Percentiles rank a stretch among this genome's conserved stretches.
phyloP scores from a whole-genome alignment of 1,139 yeast genomes.

The Yamadazyma siamensis region DNA sequence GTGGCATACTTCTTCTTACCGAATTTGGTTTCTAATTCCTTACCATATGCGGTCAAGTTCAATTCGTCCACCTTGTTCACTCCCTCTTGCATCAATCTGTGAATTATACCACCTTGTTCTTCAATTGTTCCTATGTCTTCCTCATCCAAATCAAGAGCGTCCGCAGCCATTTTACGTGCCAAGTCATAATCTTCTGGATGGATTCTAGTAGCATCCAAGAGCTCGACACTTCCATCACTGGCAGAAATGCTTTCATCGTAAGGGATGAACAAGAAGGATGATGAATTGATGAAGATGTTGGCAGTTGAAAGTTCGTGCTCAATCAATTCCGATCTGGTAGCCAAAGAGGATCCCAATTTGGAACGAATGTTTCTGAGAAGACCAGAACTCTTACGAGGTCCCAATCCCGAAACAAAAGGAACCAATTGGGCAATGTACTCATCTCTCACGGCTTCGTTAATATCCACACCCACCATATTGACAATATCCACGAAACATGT shows the following conservation, averaged over 20 bases:
- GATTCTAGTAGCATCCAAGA: constrained; percentile 90
- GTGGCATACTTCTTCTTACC: constrained; percentile 80
- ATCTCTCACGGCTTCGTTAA: constrained; percentile 83
- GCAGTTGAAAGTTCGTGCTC: constrained; percentile 78
- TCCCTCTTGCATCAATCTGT: constrained; percentile 75
- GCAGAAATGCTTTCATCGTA: constrained; percentile 50
- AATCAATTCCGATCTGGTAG: constrained; percentile 73
- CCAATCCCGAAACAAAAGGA: constrained; percentile 85
- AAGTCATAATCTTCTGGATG: constrained; percentile 97
- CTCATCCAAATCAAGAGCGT: constrained; percentile 93
- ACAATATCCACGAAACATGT: constrained; percentile 86
- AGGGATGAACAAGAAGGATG: constrained; percentile 84
- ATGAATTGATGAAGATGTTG: constrained; percentile 83
- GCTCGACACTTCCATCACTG: constrained; percentile 64
- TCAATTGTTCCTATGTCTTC: constrained; percentile 85
- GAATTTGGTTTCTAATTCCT: constrained; percentile 74
- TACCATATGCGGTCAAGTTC: constrained; percentile 90
- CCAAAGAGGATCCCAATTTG: constrained; percentile 61
- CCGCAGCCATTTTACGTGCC: constrained; percentile 97
- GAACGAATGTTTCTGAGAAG: constrained; percentile 77
- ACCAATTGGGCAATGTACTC: constrained; percentile 66
- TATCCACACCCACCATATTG: constrained; percentile 88
- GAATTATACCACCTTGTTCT: constrained; percentile 77
- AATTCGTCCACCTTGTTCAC: constrained; percentile 85
- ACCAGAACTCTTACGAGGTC: constrained; percentile 93